Conservation (phyloP, 176 grass and related monocot genomes). For the Ensete glaucum region DNA sequence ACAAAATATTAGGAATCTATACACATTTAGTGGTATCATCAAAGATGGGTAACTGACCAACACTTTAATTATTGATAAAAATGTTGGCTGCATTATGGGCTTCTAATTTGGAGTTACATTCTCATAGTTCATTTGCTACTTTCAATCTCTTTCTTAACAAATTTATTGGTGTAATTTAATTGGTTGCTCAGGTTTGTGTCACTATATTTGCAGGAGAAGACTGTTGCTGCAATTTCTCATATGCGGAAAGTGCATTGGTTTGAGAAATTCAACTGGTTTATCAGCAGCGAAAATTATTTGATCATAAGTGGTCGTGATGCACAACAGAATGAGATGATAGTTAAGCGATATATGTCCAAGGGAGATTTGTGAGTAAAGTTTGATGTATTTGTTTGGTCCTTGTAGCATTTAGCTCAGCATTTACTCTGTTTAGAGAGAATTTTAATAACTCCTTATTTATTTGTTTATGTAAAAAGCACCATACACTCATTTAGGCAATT, state of each 20-base stretch:
- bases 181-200: not conserved
- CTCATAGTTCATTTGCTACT: not conserved
- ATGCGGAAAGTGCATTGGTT: slow-evolving; percentile 99
- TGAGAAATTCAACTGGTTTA: slow-evolving; percentile 99
- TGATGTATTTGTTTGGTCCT: not conserved
- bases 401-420: not conserved
- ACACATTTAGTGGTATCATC: too few relatives aligned
- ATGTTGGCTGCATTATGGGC: not conserved
- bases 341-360: slow-evolving; percentile 98
- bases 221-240: slow-evolving; percentile 92
- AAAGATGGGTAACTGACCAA: not conserved
- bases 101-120: not conserved
- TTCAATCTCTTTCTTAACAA: not conserved
- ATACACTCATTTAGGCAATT: too few relatives aligned
- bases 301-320: slow-evolving; percentile 92
- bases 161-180: not conserved
- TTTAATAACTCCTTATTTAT: too few relatives aligned
- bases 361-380: slow-evolving; percentile 73
- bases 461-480: too few relatives aligned
- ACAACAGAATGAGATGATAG: slow-evolving; percentile 90
- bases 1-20: too few relatives aligned
- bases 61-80: not conserved
- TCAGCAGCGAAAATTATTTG: slow-evolving; percentile 96
- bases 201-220: slow-evolving; percentile 58
- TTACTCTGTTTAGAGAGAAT: too few relatives aligned